Percentiles rank a stretch among this genome's conserved stretches.
Conservation (phyloP, 768 basidiomycete genomes). For the Boletus subparvulus region DNA sequence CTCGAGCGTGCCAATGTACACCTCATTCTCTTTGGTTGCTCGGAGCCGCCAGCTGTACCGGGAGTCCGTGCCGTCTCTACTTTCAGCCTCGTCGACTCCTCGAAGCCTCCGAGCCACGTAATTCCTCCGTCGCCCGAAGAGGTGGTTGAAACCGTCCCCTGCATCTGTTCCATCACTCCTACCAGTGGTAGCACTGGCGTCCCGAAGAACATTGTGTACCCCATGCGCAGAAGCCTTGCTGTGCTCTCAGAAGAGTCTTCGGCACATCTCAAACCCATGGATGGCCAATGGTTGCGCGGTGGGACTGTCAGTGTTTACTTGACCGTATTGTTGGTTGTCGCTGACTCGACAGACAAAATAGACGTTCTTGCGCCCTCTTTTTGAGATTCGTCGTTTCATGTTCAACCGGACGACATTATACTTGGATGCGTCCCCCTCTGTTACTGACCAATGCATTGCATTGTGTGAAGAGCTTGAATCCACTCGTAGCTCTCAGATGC, state of each 20-base stretch:
- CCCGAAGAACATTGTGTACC: constrained; percentile 18
- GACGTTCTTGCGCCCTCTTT: constrained; percentile 18
- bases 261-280: constrained; percentile 5
- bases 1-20: constrained; percentile 22
- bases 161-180: constrained; percentile 13
- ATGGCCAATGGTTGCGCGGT: constrained; percentile 18
- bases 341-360: constrained; percentile 1
- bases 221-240: constrained; percentile 13
- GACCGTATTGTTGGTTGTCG: no score
- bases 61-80: constrained; percentile 22
- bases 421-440: constrained; percentile 9
- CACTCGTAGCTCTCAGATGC: constrained; percentile 12
- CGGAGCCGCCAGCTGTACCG: constrained; percentile 7
- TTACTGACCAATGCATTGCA: constrained; percentile 9
- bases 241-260: constrained; percentile 17
- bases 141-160: constrained; percentile 12
- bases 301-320: constrained; percentile 3
- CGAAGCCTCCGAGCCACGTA: constrained; percentile 9
- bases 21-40: constrained; percentile 24
- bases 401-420: constrained; percentile 17
- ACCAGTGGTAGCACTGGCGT: constrained; percentile 28
- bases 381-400: constrained; percentile 20
- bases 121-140: constrained; percentile 16
- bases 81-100: constrained; percentile 10
- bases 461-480: constrained; percentile 13